These are phyloP conservation scores for Blastocystis sp. DNA, from an alignment of 352 stramenopile species.

Conservation along the genomic window DNA sequence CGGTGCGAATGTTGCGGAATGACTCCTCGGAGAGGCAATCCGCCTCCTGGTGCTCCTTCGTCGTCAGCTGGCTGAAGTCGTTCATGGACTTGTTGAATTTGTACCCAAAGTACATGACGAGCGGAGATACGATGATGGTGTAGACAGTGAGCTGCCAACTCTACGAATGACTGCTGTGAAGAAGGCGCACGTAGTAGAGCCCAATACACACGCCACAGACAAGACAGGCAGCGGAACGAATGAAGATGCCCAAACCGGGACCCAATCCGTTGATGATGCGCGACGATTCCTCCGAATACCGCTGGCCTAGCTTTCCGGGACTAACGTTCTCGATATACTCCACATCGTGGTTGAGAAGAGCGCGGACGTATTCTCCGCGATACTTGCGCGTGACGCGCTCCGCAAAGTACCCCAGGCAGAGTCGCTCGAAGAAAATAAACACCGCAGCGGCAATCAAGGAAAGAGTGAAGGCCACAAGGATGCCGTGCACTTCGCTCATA, in stretches of 20 bases:
- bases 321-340: slow-evolving; percentile 61
- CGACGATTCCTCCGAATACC: slow-evolving; percentile 57
- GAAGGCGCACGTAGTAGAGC: neutral
- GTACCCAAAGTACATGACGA: slow-evolving; percentile 42
- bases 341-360: slow-evolving; percentile 45
- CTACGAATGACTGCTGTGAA: neutral
- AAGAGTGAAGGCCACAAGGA: neutral
- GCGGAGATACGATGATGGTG: slow-evolving; percentile 24
- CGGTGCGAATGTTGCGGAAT: slow-evolving; percentile 77
- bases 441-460: neutral
- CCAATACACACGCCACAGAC: slow-evolving; percentile 45
- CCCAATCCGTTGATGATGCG: slow-evolving; percentile 58
- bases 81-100: slow-evolving; percentile 23
- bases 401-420: neutral
- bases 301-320: slow-evolving; percentile 56
- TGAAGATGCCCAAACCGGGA: slow-evolving; percentile 41
- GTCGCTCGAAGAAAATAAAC: neutral
- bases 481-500: neutral
- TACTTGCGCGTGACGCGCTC: slow-evolving; percentile 47
- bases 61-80: neutral
- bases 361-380: slow-evolving; percentile 26
- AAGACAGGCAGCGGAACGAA: slow-evolving; percentile 28
- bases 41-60: slow-evolving; percentile 71
- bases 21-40: slow-evolving; percentile 78
- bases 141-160: slow-evolving; percentile 42